Base-by-base conservation (phyloP, 805 yeast species). In the Clavispora fructus region DNA sequence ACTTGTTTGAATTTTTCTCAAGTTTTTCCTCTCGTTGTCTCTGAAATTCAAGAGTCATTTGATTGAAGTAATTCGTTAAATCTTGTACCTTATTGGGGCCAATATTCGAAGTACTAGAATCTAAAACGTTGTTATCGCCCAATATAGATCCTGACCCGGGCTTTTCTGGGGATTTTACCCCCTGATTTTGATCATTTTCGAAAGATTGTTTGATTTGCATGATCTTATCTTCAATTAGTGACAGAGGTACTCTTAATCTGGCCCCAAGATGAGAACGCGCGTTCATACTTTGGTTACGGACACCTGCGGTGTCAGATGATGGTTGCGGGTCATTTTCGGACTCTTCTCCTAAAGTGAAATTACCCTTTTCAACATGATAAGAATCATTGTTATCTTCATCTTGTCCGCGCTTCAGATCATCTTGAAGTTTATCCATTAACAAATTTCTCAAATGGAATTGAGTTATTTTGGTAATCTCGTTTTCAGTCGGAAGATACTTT, bases 391-490 rank as follows among this genome's bases (percentile, higher is more conserved):
- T 46, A 10, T 19, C 40, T 13, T 41, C 47, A 10, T 33, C 35
- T 8, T 17, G 14, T 7, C n/a, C 35, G n/a, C 2, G 54, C 28
- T 59, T 55, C 44, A 57, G 38, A 13, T 62, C 59, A 12, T 53
- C 46, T 39, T 50, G 61, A 35, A 71, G 64, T 46, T 73, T 75
- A 45, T 82, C 90, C 57, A 79, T 65, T 54, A 92, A 82, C 41
- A 91, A 73, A 53, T 83, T 85, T 49, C 83, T 80, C 57, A 92
- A 69, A 60, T 92, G 98, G 55, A 84, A 83, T 4, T 96, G 86
- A 1, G 99, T 91, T 39, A 94, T 87, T 51, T 88, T 75, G 6
- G 95, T 83, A 54, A 94, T 87, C 73, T 94, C 99, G 57, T 84
- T 87, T 62, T 94, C 98, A 8, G 95, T 82, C 1, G 98, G 98